Evolutionary conservation across 2,329 filamentous ascomycete species (phyloP), one percentile per base, ranked within the genome.

Genomic region (Tolypocladium amazonense): DNA sequence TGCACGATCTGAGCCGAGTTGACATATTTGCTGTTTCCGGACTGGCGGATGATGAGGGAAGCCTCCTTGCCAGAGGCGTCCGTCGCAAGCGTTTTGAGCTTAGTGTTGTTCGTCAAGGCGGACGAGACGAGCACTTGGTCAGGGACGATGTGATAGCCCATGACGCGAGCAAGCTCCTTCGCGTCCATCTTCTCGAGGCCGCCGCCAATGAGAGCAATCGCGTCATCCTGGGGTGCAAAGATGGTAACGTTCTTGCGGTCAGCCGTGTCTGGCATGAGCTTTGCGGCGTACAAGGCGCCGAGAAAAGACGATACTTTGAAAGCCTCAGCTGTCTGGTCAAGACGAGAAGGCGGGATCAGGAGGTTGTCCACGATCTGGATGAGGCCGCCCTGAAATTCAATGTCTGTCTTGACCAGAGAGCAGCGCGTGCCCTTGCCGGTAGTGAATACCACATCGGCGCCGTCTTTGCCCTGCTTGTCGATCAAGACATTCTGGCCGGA

Each of bases 121-220:
- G 74, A 72, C 23, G 79, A 82, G 67, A 85, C 85, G 2, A 79
- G 71, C 1, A 86, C 77, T 8, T 74, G 73, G 58, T 75, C 77
- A n/a, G 79, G 77, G 53, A 89, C 72, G 57, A 89, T 77, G 69
- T 90, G 87, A 72, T 90, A 90, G 33, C 77, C 72, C 39, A 89
- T 76, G 57, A 89, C 78, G 35, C 69, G 70, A 2, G 76, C 69
- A 1, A 88, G 74, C 18, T 82, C 70, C 5, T 77, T 70, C 0
- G 71, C 68, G 30, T 75, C 76, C 37, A 86, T 69, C 60, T 77
- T 77, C 35, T 71, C 68, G 14, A 84, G 67, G 33, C 79, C 73
- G 56, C 77, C 82, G 59, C 80, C 83, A 52, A 88, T 81, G 33
- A 74, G 71, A 39, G 79, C 74, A 73, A 88, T 85, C 15, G 85